phyloP scores from a whole-genome alignment of 1,284 basidiomycete genomes.

The Marasmius sp. region DNA sequence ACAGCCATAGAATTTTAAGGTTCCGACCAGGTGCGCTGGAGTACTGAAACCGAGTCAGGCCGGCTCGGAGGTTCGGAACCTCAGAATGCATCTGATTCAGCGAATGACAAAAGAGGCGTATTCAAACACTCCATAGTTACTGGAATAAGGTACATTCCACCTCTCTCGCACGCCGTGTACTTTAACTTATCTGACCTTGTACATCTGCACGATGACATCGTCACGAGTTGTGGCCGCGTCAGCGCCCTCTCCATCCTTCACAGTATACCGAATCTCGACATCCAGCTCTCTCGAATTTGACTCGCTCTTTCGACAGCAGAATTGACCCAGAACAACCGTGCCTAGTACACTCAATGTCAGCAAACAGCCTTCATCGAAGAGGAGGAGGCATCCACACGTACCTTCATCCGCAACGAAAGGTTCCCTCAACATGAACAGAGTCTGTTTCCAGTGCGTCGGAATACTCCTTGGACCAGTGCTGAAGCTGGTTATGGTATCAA shows the following conservation, averaged over 20 bases:
- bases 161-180: too few species aligned
- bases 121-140: too few species aligned
- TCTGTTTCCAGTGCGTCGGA: constrained; percentile 99
- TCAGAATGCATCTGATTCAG: too few species aligned
- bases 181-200: constrained; percentile 62
- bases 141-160: too few species aligned
- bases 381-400: constrained; percentile 27
- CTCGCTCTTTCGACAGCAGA: constrained; percentile 80
- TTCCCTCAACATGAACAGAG: constrained; percentile 83
- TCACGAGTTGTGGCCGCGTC: constrained; percentile 17
- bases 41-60: too few species aligned
- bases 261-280: constrained; percentile 85
- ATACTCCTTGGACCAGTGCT: constrained; percentile 88
- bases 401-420: constrained; percentile 77
- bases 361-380: background rate
- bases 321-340: constrained; percentile 76
- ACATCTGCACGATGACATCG: constrained; percentile 65
- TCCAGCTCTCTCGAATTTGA: constrained; percentile 89
- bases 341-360: constrained; percentile 39
- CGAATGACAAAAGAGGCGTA: too few species aligned
- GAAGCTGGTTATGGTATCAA: constrained; percentile 73
- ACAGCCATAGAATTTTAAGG: too few species aligned
- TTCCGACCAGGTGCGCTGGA: too few species aligned
- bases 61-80: too few species aligned
- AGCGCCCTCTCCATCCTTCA: constrained; percentile 21